Evolutionary conservation across 345 rosid species (phyloP).

Genomic region (Citrus inodora): DNA sequence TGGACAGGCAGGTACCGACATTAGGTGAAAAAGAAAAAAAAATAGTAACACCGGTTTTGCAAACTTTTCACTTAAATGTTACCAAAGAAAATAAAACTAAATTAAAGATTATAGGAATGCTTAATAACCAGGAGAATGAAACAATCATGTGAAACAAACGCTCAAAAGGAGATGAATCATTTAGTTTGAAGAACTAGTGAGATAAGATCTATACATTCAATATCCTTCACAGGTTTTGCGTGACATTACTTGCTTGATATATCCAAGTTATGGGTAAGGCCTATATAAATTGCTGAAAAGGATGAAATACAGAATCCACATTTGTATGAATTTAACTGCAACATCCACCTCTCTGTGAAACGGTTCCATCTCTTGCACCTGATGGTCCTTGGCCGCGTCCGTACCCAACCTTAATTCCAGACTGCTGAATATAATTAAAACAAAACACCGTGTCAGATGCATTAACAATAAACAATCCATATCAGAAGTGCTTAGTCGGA

Average conservation of each 20-base stretch:
- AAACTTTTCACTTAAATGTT: too few species aligned
- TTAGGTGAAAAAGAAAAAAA: too few species aligned
- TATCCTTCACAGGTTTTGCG: constrained; percentile 4
- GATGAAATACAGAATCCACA: constrained; percentile 12
- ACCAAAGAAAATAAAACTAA: background rate
- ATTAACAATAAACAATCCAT: background rate
- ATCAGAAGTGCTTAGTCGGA: background rate
- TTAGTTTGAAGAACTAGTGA: background rate
- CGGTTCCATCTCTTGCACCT: constrained; percentile 71
- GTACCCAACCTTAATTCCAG: constrained; percentile 87
- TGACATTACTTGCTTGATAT: constrained; percentile 4
- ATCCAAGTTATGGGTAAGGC: constrained; percentile 12
- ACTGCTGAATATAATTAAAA: constrained; percentile 39
- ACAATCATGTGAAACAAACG: background rate
- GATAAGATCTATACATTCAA: constrained; percentile 35
- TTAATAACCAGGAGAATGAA: background rate
- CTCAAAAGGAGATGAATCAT: background rate
- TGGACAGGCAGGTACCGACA: too few species aligned
- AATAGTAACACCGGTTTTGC: background rate
- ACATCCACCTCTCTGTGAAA: constrained; percentile 76
- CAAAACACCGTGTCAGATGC: background rate
- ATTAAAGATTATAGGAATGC: background rate
- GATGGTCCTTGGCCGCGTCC: constrained; percentile 75
- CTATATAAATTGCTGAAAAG: constrained; percentile 11
- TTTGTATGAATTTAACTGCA: constrained; percentile 37